A percentile compares a stretch with the other conserved stretches of the same genome.
phyloP scores from a whole-genome alignment of 371 early-diverging fungal species.

The Funneliformis caledonium region DNA sequence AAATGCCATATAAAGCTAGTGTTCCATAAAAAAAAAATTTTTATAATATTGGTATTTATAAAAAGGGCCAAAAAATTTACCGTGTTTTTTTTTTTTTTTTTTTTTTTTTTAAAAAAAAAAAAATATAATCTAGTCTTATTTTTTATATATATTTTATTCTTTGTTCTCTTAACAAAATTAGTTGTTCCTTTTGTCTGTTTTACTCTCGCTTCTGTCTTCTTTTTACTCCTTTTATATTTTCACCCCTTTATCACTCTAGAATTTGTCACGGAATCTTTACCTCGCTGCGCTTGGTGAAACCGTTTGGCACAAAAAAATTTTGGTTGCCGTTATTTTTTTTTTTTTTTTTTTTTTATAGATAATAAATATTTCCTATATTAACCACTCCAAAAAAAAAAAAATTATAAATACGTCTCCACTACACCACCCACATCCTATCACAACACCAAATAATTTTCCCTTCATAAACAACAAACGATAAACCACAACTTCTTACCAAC shows the following conservation, averaged over 20 bases:
- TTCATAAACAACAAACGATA: not conserved
- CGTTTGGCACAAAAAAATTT: slow-evolving; percentile 4
- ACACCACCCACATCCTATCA: not conserved
- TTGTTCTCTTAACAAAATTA: not conserved
- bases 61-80: no score
- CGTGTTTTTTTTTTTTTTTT: not conserved
- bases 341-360: not conserved
- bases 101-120: not conserved
- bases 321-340: not conserved
- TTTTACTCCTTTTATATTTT: not conserved
- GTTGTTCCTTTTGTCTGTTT: not conserved
- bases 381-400: not conserved
- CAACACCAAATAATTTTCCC: not conserved
- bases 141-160: not conserved
- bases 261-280: slow-evolving; percentile 9
- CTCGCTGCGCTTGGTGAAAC: slow-evolving; percentile 41
- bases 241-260: not conserved
- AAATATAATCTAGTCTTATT: not conserved
- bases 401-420: no score
- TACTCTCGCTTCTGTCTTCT: not conserved
- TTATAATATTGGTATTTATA: no score
- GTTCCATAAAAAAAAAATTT: no score
- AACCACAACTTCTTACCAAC: not conserved
- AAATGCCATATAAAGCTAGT: no score
- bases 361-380: not conserved